Percentiles rank a stretch among this genome's conserved stretches.
phyloP scores from a whole-genome alignment of 352 stramenopile genomes.

The Pythium plurisporium region DNA sequence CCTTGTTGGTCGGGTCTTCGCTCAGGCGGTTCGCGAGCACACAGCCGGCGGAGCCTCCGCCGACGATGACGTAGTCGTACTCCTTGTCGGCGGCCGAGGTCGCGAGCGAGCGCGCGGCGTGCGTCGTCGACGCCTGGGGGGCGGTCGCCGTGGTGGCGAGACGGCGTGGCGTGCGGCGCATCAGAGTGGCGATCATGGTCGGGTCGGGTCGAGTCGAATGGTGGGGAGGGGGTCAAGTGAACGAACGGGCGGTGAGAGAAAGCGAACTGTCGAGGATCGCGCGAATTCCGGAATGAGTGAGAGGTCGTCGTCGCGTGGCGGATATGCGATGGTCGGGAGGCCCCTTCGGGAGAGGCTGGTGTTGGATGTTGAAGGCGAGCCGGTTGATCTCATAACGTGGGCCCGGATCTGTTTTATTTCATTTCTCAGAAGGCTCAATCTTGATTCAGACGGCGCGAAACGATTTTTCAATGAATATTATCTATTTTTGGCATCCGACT shows the following conservation, averaged over 20 bases:
- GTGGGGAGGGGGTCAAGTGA: no score
- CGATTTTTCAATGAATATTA: no score
- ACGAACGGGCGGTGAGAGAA: not conserved
- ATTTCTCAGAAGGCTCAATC: not conserved
- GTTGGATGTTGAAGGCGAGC: slow-evolving; percentile 3
- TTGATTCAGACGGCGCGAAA: no score
- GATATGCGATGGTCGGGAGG: not conserved
- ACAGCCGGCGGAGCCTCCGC: slow-evolving; percentile 86
- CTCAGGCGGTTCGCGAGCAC: slow-evolving; percentile 89
- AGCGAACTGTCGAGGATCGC: no score
- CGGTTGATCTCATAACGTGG: not conserved
- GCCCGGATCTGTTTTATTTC: slow-evolving; percentile 11
- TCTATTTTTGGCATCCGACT: no score
- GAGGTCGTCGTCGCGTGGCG: not conserved
- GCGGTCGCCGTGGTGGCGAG: not conserved
- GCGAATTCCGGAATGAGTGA: not conserved
- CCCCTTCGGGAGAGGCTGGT: not conserved
- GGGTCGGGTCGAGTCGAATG: not conserved
- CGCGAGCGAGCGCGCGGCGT: not conserved
- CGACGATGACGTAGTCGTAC: slow-evolving; percentile 93
- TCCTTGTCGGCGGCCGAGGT: slow-evolving; percentile 22
- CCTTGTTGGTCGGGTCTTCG: slow-evolving; percentile 72
- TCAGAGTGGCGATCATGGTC: slow-evolving; percentile 1
- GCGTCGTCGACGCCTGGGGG: not conserved
- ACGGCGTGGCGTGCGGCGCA: slow-evolving; percentile 1